Conservation (phyloP, 2,329 filamentous ascomycete species). For the Pseudogymnoascus sp. region DNA sequence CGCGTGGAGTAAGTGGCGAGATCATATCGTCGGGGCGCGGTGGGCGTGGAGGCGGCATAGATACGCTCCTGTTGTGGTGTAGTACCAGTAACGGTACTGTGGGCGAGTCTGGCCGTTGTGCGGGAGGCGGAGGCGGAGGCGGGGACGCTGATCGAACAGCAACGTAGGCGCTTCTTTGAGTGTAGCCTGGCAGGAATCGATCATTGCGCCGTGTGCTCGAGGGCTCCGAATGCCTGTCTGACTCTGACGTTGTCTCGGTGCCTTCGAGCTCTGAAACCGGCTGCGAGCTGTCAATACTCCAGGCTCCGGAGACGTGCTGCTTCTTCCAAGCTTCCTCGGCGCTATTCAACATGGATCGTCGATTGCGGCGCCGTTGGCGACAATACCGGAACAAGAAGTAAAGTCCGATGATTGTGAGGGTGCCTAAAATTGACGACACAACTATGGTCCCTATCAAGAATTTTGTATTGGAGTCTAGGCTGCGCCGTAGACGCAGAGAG, state of each 20-base stretch:
- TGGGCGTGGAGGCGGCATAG: not conserved
- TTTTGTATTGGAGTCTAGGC: not conserved
- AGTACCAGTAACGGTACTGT: not conserved
- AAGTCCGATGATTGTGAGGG: not conserved
- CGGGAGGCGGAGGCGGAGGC: not conserved
- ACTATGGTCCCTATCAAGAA: not conserved
- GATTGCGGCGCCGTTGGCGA: not conserved
- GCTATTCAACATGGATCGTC: not conserved
- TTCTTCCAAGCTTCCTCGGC: not conserved
- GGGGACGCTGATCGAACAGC: not conserved
- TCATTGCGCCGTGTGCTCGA: not conserved
- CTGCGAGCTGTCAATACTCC: not conserved
- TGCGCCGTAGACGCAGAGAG: not conserved
- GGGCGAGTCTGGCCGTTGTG: not conserved
- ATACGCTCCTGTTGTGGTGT: not conserved
- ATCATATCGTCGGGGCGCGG: not conserved
- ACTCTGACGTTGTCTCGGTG: not conserved
- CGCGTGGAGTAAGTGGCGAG: not conserved
- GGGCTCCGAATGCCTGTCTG: not conserved
- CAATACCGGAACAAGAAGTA: constrained; percentile 1
- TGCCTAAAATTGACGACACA: not conserved
- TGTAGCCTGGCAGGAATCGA: not conserved
- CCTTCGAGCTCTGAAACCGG: not conserved
- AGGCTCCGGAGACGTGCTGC: not conserved
- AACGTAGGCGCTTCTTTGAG: not conserved